These are phyloP conservation scores for Hyaloscypha finlandica DNA, from an alignment of 495 filamentous ascomycete species.

Conservation along the genomic window DNA sequence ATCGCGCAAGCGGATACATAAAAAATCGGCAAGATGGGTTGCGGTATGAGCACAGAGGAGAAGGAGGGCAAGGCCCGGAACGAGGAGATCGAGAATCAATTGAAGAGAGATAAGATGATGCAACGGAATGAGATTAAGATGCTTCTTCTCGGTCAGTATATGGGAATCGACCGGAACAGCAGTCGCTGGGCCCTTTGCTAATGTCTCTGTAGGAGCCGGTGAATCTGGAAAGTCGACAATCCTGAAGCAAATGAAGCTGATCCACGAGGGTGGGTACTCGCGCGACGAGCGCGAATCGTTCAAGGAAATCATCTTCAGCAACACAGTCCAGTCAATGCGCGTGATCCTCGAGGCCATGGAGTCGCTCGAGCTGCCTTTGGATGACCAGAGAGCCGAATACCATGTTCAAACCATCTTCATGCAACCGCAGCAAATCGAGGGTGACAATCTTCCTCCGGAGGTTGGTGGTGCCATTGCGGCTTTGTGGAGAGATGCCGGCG, in stretches of 20 bases:
- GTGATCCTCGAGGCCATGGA: slow-evolving; percentile 97
- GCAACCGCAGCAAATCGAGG: slow-evolving; percentile 94
- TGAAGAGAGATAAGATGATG: slow-evolving; percentile 93
- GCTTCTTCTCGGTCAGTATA: slow-evolving; percentile 87
- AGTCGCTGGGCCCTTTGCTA: slow-evolving; percentile 4
- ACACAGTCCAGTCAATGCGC: slow-evolving; percentile 94
- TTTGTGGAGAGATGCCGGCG: slow-evolving; percentile 92
- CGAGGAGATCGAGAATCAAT: slow-evolving; percentile 98
- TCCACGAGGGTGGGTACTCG: slow-evolving; percentile 79
- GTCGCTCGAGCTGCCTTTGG: slow-evolving; percentile 83
- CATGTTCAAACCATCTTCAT: slow-evolving; percentile 96
- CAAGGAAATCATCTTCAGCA: slow-evolving; percentile 99
- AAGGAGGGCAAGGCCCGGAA: slow-evolving; percentile 99
- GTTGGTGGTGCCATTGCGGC: slow-evolving; percentile 91
- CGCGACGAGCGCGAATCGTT: slow-evolving; percentile 79
- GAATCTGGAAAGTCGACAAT: slow-evolving; percentile 99
- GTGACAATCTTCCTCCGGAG: slow-evolving; percentile 90
- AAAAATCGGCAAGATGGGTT: slow-evolving; percentile 81
- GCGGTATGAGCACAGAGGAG: slow-evolving; percentile 99
- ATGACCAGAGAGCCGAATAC: slow-evolving; percentile 86
- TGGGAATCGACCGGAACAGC: neutral
- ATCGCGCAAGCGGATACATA: neutral
- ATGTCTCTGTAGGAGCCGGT: slow-evolving; percentile 75
- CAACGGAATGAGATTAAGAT: slow-evolving; percentile 99
- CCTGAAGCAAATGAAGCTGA: slow-evolving; percentile 98